Conservation (phyloP, 345 rosid species). For the Cochlearia excelsa region DNA sequence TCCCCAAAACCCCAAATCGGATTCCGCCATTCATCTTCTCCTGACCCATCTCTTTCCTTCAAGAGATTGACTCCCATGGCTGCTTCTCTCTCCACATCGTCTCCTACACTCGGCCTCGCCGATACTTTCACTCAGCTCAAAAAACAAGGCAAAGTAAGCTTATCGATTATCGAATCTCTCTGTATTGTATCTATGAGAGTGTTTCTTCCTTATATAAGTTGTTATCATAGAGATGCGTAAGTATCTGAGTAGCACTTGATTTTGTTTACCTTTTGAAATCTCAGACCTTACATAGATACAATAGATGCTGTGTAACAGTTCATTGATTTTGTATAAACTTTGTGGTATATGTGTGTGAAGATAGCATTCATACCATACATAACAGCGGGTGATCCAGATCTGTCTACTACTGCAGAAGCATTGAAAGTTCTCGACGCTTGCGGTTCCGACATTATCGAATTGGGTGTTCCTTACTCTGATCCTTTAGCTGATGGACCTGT, state of each 20-base stretch:
- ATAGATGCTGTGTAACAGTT: no score
- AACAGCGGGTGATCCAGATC: constrained; percentile 98
- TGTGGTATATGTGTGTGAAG: constrained; percentile 36
- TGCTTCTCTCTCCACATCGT: constrained; percentile 36
- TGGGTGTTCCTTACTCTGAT: constrained; percentile 87
- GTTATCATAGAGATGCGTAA: no score
- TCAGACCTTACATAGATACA: no score
- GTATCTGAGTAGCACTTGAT: no score
- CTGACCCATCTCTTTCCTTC: constrained; percentile 34
- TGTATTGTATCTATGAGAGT: no score
- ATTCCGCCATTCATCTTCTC: background rate
- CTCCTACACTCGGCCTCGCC: constrained; percentile 55
- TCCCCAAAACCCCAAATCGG: constrained; percentile 33
- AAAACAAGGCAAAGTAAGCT: constrained; percentile 64
- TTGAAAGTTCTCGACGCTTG: constrained; percentile 74
- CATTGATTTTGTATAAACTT: background rate
- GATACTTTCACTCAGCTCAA: constrained; percentile 66
- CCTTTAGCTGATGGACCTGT: constrained; percentile 93
- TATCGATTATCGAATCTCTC: no score
- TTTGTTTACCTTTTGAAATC: no score
- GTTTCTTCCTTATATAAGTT: no score
- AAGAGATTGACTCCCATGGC: constrained; percentile 52
- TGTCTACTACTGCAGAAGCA: constrained; percentile 83
- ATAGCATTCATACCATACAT: constrained; percentile 56
- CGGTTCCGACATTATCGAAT: constrained; percentile 79